Evolutionary conservation across 192 early-diverging fungal species (phyloP).

Genomic region (Phycomyces blakesleeanus): DNA sequence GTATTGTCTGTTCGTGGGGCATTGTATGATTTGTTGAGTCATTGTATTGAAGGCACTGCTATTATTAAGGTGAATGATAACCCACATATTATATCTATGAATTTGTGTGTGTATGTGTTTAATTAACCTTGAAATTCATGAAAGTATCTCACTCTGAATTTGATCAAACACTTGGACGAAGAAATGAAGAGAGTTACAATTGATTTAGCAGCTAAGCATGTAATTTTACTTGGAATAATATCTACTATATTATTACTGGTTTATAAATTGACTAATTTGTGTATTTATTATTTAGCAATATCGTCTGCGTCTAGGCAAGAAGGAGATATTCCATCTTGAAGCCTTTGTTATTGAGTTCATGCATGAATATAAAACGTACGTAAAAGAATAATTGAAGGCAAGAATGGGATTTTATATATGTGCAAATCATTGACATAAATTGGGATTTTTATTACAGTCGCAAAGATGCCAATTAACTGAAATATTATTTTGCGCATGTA

Average conservation of each 20-base stretch:
- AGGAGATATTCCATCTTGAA: conserved; percentile 93
- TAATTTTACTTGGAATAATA: conserved; percentile 12
- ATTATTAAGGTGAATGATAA: conserved; percentile 65
- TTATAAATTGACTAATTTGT: no score
- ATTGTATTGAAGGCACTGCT: conserved; percentile 83
- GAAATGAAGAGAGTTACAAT: conserved; percentile 65
- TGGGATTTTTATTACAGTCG: no score
- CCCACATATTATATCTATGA: neutral
- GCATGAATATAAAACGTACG: conserved; percentile 82
- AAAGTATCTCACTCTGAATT: conserved; percentile 66
- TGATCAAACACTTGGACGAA: conserved; percentile 66
- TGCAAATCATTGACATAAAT: no score
- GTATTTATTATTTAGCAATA: conserved; percentile 81
- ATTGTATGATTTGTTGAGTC: conserved; percentile 84
- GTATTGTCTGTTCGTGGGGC: conserved; percentile 67
- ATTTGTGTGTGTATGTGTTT: neutral
- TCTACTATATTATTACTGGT: neutral
- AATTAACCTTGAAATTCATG: conserved; percentile 2
- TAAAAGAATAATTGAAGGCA: neutral
- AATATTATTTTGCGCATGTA: no score
- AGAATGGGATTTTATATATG: neutral
- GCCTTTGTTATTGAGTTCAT: conserved; percentile 91
- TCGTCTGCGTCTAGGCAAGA: conserved; percentile 78
- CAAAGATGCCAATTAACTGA: no score
- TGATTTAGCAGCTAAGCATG: conserved; percentile 76